Evolutionary conservation across 768 basidiomycete species (phyloP).

Genomic region (Coprinellus aureogranulatus): DNA sequence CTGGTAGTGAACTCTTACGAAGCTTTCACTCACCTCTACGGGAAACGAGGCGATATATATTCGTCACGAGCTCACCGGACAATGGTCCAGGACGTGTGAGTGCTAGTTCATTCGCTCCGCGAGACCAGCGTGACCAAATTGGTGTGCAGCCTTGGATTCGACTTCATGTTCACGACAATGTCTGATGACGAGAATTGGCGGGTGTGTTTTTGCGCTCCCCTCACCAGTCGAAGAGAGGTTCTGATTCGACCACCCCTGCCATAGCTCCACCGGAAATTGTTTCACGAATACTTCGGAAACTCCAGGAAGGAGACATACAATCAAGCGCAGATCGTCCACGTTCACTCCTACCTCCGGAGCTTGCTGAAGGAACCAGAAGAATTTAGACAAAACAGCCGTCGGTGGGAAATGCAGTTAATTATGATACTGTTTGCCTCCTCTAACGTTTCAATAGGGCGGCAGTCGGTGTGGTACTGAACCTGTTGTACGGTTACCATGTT

Average conservation of each 20-base stretch:
- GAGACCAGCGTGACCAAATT: neutral
- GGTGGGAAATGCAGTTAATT: conserved; percentile 17
- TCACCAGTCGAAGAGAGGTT: neutral
- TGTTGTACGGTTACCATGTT: conserved; percentile 38
- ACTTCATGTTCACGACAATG: neutral
- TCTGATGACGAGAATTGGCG: neutral
- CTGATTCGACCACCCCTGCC: conserved; percentile 13
- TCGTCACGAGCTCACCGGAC: conserved; percentile 12
- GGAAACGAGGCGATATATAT: conserved; percentile 11
- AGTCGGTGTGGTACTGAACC: conserved; percentile 37
- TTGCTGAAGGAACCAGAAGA: conserved; percentile 33
- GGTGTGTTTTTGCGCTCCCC: neutral
- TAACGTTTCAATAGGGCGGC: conserved; percentile 24
- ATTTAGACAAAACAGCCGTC: conserved; percentile 35
- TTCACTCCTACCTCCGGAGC: conserved; percentile 28
- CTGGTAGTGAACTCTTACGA: neutral
- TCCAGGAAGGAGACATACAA: conserved; percentile 20
- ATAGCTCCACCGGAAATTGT: conserved; percentile 39
- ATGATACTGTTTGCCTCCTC: neutral
- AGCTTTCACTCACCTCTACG: conserved; percentile 8
- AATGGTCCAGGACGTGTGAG: conserved; percentile 1
- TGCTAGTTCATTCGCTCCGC: neutral
- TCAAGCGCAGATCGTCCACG: neutral
- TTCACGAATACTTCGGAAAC: conserved; percentile 36
- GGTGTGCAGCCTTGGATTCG: neutral